Percentiles rank a stretch among this genome's conserved stretches.
Evolutionary conservation across 805 yeast species (phyloP).

Genomic region (Kodamaea laetipori): DNA sequence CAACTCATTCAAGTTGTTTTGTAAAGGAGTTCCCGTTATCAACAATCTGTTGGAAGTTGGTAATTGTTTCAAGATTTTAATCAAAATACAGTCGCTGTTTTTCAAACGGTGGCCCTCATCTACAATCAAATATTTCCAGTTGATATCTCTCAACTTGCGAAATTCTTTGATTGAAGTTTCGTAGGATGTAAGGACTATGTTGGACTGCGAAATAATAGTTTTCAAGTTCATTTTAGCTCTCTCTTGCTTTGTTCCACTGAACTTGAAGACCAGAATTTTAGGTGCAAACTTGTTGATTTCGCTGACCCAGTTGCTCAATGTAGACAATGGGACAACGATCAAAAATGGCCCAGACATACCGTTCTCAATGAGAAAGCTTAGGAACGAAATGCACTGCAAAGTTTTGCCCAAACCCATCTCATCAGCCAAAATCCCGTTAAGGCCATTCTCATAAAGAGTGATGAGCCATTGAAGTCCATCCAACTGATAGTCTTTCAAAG

Average conservation of each 20-base stretch:
- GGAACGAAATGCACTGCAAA: constrained; percentile 77
- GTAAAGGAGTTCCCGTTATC: constrained; percentile 95
- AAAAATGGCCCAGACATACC: constrained; percentile 78
- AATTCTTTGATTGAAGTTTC: constrained; percentile 77
- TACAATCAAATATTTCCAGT: constrained; percentile 84
- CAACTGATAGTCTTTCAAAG: constrained; percentile 78
- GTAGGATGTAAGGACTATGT: constrained; percentile 77
- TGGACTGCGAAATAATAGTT: constrained; percentile 22
- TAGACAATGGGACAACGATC: constrained; percentile 80
- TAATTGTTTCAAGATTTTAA: constrained; percentile 68
- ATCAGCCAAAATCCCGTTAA: constrained; percentile 94
- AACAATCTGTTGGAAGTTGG: constrained; percentile 71
- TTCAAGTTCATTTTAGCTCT: constrained; percentile 47
- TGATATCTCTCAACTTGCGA: constrained; percentile 47
- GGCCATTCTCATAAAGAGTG: constrained; percentile 87
- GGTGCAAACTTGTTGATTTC: constrained; percentile 82
- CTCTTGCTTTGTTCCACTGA: constrained; percentile 63
- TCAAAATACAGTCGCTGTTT: constrained; percentile 75
- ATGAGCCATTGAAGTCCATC: constrained; percentile 91
- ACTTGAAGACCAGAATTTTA: constrained; percentile 56
- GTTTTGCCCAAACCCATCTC: constrained; percentile 99
- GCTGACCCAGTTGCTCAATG: constrained; percentile 79
- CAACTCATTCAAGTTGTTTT: constrained; percentile 83
- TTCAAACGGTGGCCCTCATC: constrained; percentile 96
- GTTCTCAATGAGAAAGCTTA: constrained; percentile 75